Conservation (phyloP, 2,329 filamentous ascomycete genomes). For the Didymella glomerata region DNA sequence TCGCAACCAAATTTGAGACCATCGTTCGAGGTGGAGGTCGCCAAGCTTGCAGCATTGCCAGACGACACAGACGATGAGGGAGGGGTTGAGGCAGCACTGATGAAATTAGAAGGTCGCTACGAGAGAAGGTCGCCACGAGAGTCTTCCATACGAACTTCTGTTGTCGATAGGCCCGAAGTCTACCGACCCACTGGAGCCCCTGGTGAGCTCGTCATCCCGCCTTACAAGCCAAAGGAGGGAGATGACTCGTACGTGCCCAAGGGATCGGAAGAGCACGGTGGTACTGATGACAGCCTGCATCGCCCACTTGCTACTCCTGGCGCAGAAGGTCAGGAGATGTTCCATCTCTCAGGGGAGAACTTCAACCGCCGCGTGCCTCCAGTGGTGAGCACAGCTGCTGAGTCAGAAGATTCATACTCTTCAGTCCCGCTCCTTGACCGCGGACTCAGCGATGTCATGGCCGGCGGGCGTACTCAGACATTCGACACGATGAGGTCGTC, state of each 20-base stretch:
- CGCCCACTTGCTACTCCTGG: constrained; percentile 39
- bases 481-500: constrained; percentile 60
- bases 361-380: constrained; percentile 38
- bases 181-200: constrained; percentile 36
- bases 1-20: constrained; percentile 64
- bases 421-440: constrained; percentile 80
- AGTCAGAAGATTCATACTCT: constrained; percentile 77
- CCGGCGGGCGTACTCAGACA: constrained; percentile 29
- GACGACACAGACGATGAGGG: constrained; percentile 80
- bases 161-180: constrained; percentile 29
- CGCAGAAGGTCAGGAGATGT: constrained; percentile 43
- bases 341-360: constrained; percentile 44
- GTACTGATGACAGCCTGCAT: constrained; percentile 39
- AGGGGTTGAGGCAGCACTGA: constrained; percentile 88
- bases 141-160: constrained; percentile 30
- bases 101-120: constrained; percentile 91
- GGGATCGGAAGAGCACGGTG: constrained; percentile 30
- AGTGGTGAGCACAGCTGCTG: constrained; percentile 55
- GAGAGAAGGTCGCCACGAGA: constrained; percentile 57
- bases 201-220: constrained; percentile 26
- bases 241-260: constrained; percentile 15
- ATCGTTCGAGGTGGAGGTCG: constrained; percentile 89
- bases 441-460: constrained; percentile 54
- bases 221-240: constrained; percentile 21
- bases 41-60: constrained; percentile 85